Base-by-base conservation (phyloP, 768 basidiomycete genomes). In the Lentinula detonsa region DNA sequence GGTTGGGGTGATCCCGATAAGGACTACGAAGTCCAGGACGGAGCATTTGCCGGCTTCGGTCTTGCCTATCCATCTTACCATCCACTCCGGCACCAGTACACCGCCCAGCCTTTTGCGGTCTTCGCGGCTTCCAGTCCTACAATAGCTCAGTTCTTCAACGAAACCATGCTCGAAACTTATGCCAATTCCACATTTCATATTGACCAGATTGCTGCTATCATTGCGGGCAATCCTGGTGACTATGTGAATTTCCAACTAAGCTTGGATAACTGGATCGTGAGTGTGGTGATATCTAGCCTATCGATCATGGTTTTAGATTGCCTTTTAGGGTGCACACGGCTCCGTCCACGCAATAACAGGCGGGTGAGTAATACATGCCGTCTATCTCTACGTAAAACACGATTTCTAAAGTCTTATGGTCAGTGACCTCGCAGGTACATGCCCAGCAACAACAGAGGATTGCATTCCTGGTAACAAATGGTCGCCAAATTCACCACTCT, bases 41-140 rank as follows among this genome's bases (percentile, higher is more conserved):
- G 73, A 42, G 74, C 64, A 5, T 71, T 74, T 61, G 63, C 65
- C 15, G 51, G 58, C 31, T 59, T 71, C 50, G 53, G 57, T 9
- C 60, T 71, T 15, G 61, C 73, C 10, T 75, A 75, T 49, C 74
- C 74, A 8, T 62, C 63, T 16, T 68, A 70, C 34, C 74, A 75
- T 63, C 62, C 46, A 15, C 37, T 74, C 28, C 70, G 75, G 15
- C 68, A 74, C 9, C 70, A 70, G 55, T 76, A 67, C 65, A 71
- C 70, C 1, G 66, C 70, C 5, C 68, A 68, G 55, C 74, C 75
- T 23, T 48, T 48, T 18, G 46, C 46, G n/a, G 46, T n/a, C 7
- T 48, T 48, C 23, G 46, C 46, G n/a, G 23, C n/a, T 48, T 48
- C 46, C 4, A 48, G 46, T 23, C 46, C 46, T 23, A 48, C 23